A percentile compares a stretch with the other conserved stretches of the same genome.
These are phyloP conservation scores for Microbotryomycetes sp. DNA, from an alignment of 1,284 basidiomycete genomes.

Conservation along the genomic window DNA sequence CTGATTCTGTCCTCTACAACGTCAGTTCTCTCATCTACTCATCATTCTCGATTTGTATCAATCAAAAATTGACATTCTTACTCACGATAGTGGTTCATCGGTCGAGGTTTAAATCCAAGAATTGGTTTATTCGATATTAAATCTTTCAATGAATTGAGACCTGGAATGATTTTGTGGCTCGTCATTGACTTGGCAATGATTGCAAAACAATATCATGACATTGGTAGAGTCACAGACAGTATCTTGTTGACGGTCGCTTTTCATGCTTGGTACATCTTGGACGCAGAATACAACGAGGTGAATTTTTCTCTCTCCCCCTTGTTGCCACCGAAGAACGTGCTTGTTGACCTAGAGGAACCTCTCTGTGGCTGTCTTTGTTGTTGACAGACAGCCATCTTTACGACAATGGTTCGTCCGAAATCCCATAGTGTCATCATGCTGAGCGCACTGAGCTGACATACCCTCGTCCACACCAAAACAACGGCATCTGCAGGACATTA, in stretches of 20 bases:
- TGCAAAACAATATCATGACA: conserved; percentile 77
- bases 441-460: neutral
- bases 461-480: neutral
- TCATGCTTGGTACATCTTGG: conserved; percentile 80
- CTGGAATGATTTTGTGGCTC: conserved; percentile 91
- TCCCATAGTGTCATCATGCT: neutral
- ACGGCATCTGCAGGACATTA: conserved; percentile 84
- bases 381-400: conserved; percentile 62
- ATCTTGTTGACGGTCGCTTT: conserved; percentile 85
- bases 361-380: neutral
- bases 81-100: conserved; percentile 79
- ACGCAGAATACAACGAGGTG: conserved; percentile 84
- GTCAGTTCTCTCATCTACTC: conserved; percentile 52
- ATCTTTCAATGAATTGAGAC: conserved; percentile 88
- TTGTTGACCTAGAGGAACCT: neutral
- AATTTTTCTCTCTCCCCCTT: conserved; percentile 23
- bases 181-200: conserved; percentile 86
- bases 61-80: neutral
- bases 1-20: conserved; percentile 82
- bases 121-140: conserved; percentile 90
- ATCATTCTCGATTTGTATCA: no score
- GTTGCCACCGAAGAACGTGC: neutral
- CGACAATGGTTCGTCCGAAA: conserved; percentile 48
- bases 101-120: conserved; percentile 85
- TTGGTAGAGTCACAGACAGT: conserved; percentile 73